Conservation (phyloP, 495 filamentous ascomycete genomes). For the Tuber brumale region DNA sequence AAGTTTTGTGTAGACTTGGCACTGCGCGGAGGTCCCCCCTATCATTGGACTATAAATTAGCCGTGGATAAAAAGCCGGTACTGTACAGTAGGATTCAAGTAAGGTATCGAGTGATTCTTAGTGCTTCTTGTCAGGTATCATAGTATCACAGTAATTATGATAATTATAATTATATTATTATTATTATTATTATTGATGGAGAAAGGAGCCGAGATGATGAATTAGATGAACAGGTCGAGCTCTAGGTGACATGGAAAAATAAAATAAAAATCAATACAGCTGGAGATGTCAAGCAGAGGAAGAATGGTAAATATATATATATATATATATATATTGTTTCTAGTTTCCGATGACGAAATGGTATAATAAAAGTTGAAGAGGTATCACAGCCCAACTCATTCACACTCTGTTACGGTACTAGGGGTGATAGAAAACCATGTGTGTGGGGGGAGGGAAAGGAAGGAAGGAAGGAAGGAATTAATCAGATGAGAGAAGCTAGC, state of each 20-base stretch:
- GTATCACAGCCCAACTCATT: constrained; percentile 6
- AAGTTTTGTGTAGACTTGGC: not conserved
- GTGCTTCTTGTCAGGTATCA: not conserved
- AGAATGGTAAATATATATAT: no score
- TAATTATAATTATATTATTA: not conserved
- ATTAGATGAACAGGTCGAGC: not conserved
- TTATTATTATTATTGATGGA: no score
- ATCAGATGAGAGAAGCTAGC: constrained; percentile 29
- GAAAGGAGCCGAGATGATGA: no score
- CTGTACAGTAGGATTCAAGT: not conserved
- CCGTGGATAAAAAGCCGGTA: no score
- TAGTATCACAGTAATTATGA: no score
- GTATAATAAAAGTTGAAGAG: no score
- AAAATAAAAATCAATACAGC: not conserved
- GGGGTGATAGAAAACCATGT: not conserved
- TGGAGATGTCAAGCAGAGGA: no score
- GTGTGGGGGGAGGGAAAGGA: no score
- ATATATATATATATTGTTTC: no score
- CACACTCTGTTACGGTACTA: not conserved
- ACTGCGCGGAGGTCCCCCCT: no score
- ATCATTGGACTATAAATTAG: no score
- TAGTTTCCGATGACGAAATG: no score
- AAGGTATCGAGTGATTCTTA: not conserved
- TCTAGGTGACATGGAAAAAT: not conserved
- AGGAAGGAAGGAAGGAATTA: not conserved